A percentile compares a stretch with the other conserved stretches of the same genome.
These are phyloP conservation scores for Kandelia obovata DNA, from an alignment of 345 rosid genomes.

Conservation along the genomic window DNA sequence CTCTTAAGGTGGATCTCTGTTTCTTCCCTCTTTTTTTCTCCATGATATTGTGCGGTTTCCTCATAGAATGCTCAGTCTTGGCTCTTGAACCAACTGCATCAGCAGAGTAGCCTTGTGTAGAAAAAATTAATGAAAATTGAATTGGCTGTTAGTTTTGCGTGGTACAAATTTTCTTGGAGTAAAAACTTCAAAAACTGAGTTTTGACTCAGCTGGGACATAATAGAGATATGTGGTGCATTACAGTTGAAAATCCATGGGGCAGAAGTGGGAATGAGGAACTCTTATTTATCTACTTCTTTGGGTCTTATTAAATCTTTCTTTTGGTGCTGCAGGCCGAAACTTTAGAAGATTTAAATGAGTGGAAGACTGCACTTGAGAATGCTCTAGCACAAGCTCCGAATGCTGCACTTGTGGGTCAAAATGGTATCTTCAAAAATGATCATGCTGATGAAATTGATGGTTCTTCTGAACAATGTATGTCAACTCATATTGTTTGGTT, in stretches of 20 bases:
- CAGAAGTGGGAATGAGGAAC: not conserved
- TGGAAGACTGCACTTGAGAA: constrained; percentile 93
- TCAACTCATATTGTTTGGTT: not conserved
- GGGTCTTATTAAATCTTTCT: not conserved
- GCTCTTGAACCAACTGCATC: not conserved
- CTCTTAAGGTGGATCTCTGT: constrained; percentile 67
- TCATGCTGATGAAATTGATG: constrained; percentile 50
- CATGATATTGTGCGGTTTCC: not conserved
- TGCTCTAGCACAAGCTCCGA: constrained; percentile 91
- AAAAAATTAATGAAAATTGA: not conserved
- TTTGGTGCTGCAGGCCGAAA: constrained; percentile 66
- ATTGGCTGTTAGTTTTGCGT: not conserved
- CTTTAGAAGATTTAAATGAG: constrained; percentile 73
- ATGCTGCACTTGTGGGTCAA: constrained; percentile 69
- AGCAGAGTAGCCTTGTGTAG: not conserved
- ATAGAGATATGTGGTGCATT: not conserved
- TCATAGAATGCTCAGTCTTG: not conserved
- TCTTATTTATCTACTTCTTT: not conserved
- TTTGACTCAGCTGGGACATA: not conserved
- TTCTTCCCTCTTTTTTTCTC: not conserved
- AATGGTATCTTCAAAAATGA: constrained; percentile 73
- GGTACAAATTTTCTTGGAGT: not conserved
- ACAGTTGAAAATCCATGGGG: not conserved
- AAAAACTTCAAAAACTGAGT: not conserved
- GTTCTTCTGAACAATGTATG: constrained; percentile 46